These are phyloP conservation scores for Aspergillus sojae DNA, from an alignment of 2,329 filamentous ascomycete genomes.

Conservation along the genomic window DNA sequence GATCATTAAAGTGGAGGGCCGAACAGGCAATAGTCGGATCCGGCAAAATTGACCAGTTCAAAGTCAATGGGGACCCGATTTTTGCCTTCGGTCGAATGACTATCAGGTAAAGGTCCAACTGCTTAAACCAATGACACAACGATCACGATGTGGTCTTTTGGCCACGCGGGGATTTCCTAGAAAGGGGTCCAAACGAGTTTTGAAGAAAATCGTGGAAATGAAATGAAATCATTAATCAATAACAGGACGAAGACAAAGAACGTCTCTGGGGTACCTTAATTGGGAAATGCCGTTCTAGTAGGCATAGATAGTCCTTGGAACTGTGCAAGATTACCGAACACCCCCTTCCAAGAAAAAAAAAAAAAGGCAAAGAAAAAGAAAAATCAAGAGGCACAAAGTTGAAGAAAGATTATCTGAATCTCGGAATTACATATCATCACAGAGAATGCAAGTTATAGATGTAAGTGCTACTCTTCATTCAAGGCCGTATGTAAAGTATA, in stretches of 20 bases:
- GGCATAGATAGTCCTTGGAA: not conserved
- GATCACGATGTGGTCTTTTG: conserved; percentile 4
- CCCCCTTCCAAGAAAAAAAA: not conserved
- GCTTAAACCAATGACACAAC: conserved; percentile 7
- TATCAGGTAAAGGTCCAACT: not conserved
- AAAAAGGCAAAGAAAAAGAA: not conserved
- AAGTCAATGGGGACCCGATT: conserved; percentile 3
- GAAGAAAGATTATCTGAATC: not conserved
- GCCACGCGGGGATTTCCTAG: conserved; percentile 1
- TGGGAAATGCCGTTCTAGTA: not conserved
- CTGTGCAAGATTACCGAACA: not conserved
- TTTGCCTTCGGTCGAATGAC: conserved; percentile 4
- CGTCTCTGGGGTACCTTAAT: not conserved
- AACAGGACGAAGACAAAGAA: conserved; percentile 3
- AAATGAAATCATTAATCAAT: not conserved
- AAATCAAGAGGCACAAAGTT: no score
- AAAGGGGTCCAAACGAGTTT: not conserved
- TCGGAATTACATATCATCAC: not conserved
- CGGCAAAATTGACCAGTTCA: conserved; percentile 1
- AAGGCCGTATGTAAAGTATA: not conserved
- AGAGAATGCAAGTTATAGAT: not conserved
- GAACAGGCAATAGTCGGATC: not conserved
- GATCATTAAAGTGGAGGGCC: not conserved
- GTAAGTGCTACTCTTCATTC: not conserved
- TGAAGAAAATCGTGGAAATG: not conserved